Percentiles rank a stretch among this genome's conserved stretches.
Evolutionary conservation across 768 basidiomycete species (phyloP).

Genomic region (Panellus pusillus): DNA sequence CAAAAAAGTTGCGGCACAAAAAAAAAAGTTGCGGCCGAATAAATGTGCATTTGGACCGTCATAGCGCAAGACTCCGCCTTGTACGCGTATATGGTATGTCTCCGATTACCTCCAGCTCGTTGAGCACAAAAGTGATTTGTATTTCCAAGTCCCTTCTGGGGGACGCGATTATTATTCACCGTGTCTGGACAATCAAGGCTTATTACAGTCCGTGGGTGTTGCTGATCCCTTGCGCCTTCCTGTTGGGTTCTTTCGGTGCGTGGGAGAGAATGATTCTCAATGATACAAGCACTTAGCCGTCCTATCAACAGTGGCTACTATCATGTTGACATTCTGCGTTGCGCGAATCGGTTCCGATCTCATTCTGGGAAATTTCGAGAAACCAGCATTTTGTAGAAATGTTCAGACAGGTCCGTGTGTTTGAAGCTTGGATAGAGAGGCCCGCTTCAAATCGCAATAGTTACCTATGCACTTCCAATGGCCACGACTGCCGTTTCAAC

Average conservation of each 20-base stretch:
- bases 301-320: slow-evolving; percentile 12
- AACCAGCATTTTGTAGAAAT: slow-evolving; percentile 10
- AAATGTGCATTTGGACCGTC: too few relatives aligned
- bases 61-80: slow-evolving; percentile 6
- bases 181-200: neutral
- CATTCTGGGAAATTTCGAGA: slow-evolving; percentile 8
- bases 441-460: neutral
- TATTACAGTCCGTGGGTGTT: slow-evolving; percentile 6
- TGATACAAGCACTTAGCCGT: too few relatives aligned
- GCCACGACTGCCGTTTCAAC: slow-evolving; percentile 10
- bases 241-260: slow-evolving; percentile 9
- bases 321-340: slow-evolving; percentile 15
- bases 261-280: too few relatives aligned
- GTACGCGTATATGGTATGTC: slow-evolving; percentile 16
- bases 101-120: neutral
- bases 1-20: too few relatives aligned
- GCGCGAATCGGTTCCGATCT: slow-evolving; percentile 6
- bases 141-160: slow-evolving; percentile 15
- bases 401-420: neutral
- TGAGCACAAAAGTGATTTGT: neutral
- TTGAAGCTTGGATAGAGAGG: too few relatives aligned
- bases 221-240: slow-evolving; percentile 1
- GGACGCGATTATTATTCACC: slow-evolving; percentile 17
- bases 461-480: slow-evolving; percentile 3
- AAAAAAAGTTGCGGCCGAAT: too few relatives aligned